Conservation (phyloP, 768 basidiomycete species). For the Boletus rufocinnamomeus region DNA sequence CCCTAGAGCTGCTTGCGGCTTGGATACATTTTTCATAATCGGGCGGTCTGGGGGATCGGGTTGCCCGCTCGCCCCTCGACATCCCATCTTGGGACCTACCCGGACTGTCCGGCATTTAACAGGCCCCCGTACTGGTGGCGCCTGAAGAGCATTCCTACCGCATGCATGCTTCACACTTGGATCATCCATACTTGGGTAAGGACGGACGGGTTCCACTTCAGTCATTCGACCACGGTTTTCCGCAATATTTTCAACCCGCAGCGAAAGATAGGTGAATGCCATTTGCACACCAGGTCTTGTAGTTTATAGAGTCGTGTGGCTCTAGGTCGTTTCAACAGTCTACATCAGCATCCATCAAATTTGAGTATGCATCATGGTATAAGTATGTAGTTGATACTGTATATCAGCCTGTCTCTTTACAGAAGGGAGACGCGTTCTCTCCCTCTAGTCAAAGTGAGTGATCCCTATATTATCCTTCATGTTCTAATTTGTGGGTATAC, state of each 20-base stretch:
- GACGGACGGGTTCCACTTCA: background rate
- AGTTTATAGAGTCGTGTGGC: background rate
- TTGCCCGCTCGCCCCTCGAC: background rate
- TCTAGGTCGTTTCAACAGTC: background rate
- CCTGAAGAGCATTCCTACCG: background rate
- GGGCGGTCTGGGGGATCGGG: background rate
- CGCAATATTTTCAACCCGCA: background rate
- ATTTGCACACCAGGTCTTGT: background rate
- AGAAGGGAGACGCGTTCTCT: background rate
- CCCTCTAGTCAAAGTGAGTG: background rate
- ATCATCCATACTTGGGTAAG: background rate
- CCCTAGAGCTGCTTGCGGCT: background rate
- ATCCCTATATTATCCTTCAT: background rate
- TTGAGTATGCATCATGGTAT: too few species aligned
- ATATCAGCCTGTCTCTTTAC: background rate
- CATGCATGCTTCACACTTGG: background rate
- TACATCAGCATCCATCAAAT: too few species aligned
- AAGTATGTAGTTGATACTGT: too few species aligned
- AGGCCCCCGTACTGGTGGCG: background rate
- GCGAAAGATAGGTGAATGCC: background rate
- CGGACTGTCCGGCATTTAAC: background rate
- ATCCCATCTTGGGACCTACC: background rate
- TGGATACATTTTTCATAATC: background rate
- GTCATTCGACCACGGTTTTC: background rate
- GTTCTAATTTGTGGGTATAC: too few species aligned